These are phyloP conservation scores for Strigomonas galati DNA, from an alignment of 208 protist genomes.

Conservation along the genomic window DNA sequence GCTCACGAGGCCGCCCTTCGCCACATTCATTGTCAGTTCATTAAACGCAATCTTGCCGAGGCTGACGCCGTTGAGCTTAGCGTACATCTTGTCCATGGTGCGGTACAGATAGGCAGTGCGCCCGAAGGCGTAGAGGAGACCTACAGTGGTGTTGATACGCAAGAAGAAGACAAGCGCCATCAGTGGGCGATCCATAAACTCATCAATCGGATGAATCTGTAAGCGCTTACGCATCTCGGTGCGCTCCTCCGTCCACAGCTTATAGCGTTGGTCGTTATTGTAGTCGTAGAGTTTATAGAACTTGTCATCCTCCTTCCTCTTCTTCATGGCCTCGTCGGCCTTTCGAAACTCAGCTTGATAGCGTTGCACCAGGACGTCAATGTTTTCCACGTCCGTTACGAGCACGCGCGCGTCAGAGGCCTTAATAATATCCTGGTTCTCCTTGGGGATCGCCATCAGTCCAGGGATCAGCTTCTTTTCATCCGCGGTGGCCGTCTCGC, in stretches of 20 bases:
- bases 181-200: constrained; percentile 56
- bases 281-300: constrained; percentile 63
- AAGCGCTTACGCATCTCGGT: constrained; percentile 47
- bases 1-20: constrained; percentile 56
- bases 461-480: not conserved
- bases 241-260: constrained; percentile 73
- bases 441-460: not conserved
- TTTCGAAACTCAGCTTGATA: constrained; percentile 51
- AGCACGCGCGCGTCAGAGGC: constrained; percentile 32
- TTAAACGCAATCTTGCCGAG: constrained; percentile 55
- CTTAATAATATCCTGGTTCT: not conserved
- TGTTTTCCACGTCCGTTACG: constrained; percentile 59
- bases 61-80: constrained; percentile 80
- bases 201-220: constrained; percentile 80
- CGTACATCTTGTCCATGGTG: constrained; percentile 88
- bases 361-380: constrained; percentile 52
- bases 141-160: constrained; percentile 64
- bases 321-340: constrained; percentile 52
- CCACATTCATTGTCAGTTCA: constrained; percentile 54
- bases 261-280: constrained; percentile 62
- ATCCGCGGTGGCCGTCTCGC: not conserved
- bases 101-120: constrained; percentile 76
- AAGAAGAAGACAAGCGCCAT: constrained; percentile 52
- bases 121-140: constrained; percentile 73
- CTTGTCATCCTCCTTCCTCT: constrained; percentile 24